A percentile compares a stretch with the other conserved stretches of the same genome.
phyloP scores from a whole-genome alignment of 2,329 filamentous ascomycete species.

The Aspergillus candidus region DNA sequence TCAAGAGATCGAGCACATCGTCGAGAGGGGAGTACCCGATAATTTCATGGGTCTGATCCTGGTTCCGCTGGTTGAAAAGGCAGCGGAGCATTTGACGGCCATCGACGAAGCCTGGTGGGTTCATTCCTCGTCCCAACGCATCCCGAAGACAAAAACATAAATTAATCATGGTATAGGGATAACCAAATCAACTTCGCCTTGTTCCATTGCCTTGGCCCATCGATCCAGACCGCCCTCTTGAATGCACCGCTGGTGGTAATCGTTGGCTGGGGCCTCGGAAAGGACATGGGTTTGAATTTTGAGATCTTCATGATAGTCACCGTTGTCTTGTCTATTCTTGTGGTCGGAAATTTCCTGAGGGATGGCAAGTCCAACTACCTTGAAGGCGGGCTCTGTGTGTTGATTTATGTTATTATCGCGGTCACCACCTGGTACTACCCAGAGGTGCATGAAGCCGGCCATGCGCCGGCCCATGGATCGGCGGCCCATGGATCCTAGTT shows the following conservation, averaged over 20 bases:
- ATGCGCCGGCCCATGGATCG: not conserved
- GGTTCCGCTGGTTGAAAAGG: conserved; percentile 75
- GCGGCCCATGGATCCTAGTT: too few relatives aligned
- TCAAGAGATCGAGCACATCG: conserved; percentile 61
- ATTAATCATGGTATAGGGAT: conserved; percentile 25
- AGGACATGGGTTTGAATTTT: conserved; percentile 73
- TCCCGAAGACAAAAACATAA: conserved; percentile 5
- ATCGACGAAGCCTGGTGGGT: conserved; percentile 74
- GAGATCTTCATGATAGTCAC: conserved; percentile 80
- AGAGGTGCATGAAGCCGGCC: conserved; percentile 33
- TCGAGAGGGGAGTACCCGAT: conserved; percentile 49
- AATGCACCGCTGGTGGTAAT: conserved; percentile 79
- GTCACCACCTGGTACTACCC: conserved; percentile 58
- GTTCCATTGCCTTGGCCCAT: conserved; percentile 78
- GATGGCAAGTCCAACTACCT: conserved; percentile 89
- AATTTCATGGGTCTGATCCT: conserved; percentile 67
- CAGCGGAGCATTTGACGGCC: conserved; percentile 76
- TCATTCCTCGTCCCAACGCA: not conserved
- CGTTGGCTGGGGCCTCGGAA: conserved; percentile 70
- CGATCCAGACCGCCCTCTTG: conserved; percentile 82
- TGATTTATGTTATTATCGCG: conserved; percentile 58
- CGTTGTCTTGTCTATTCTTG: conserved; percentile 75
- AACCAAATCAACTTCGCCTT: conserved; percentile 72
- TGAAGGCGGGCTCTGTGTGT: conserved; percentile 72
- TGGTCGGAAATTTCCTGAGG: conserved; percentile 78